Evolutionary conservation across 495 filamentous ascomycete genomes (phyloP).

Genomic region (Trichoderma orchidacearum): DNA sequence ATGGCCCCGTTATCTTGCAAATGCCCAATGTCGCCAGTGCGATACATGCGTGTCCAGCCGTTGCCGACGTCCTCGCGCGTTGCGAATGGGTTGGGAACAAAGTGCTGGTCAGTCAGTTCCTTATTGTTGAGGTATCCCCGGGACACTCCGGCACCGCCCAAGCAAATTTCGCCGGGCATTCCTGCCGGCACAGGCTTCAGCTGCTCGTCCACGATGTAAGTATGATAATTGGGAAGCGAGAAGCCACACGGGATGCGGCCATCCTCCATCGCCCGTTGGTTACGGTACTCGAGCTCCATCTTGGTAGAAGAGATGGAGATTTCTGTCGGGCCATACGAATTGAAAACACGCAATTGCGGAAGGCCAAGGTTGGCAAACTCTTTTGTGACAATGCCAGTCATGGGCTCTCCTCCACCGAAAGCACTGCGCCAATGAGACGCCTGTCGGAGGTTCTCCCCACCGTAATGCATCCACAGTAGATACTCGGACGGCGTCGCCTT

Average conservation of each 20-base stretch:
- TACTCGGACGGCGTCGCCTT: slow-evolving; percentile 13
- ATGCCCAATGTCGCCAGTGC: slow-evolving; percentile 26
- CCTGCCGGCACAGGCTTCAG: slow-evolving; percentile 22
- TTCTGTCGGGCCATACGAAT: slow-evolving; percentile 23
- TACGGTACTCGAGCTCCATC: no score
- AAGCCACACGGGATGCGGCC: no score
- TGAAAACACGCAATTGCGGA: slow-evolving; percentile 9
- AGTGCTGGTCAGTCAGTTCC: slow-evolving; percentile 11
- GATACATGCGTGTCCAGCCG: slow-evolving; percentile 24
- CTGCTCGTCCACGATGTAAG: slow-evolving; percentile 30
- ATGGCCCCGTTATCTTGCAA: slow-evolving; percentile 22
- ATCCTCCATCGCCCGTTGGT: no score
- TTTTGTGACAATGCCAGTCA: slow-evolving; percentile 1
- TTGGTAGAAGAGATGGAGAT: no score
- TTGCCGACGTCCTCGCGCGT: slow-evolving; percentile 6
- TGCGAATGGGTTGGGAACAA: slow-evolving; percentile 20
- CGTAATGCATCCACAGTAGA: slow-evolving; percentile 8
- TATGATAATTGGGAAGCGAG: neutral
- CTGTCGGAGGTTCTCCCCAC: neutral
- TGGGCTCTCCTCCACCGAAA: slow-evolving; percentile 13
- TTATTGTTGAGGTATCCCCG: slow-evolving; percentile 19
- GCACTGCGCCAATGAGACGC: slow-evolving; percentile 12
- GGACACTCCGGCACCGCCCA: slow-evolving; percentile 21
- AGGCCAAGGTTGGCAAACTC: slow-evolving; percentile 7
- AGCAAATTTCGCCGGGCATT: slow-evolving; percentile 19